Evolutionary conservation across 2,329 filamentous ascomycete species (phyloP).

Genomic region (Sphaerulina musiva): DNA sequence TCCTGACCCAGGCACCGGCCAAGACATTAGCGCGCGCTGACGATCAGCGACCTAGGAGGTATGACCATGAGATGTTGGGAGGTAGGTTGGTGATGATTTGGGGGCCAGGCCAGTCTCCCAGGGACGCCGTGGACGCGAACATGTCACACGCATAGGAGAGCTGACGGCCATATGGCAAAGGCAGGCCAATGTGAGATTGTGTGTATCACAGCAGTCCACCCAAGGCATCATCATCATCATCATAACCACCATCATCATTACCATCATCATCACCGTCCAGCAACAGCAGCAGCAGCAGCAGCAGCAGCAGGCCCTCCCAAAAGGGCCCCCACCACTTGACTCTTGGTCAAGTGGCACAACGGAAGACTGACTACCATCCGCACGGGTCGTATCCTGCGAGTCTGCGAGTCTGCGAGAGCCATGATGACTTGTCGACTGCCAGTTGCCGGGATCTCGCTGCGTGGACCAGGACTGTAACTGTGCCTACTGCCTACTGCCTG

Average conservation of each 20-base stretch:
- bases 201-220: background rate
- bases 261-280: background rate
- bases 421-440: constrained; percentile 5
- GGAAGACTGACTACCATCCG: constrained; percentile 5
- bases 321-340: too few species aligned
- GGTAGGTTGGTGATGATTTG: too few species aligned
- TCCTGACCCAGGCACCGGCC: background rate
- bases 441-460: constrained; percentile 3
- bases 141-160: background rate
- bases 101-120: too few species aligned
- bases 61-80: too few species aligned
- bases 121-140: too few species aligned
- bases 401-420: background rate
- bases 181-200: background rate
- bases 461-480: too few species aligned
- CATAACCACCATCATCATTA: background rate
- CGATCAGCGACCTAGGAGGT: background rate
- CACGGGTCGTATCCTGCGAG: constrained; percentile 1
- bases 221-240: background rate
- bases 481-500: too few species aligned
- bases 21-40: background rate
- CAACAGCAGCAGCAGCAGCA: background rate
- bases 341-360: background rate
- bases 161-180: background rate
- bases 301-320: background rate